Evolutionary conservation across 2,329 filamentous ascomycete species (phyloP).

Genomic region (Penicillium sp.): DNA sequence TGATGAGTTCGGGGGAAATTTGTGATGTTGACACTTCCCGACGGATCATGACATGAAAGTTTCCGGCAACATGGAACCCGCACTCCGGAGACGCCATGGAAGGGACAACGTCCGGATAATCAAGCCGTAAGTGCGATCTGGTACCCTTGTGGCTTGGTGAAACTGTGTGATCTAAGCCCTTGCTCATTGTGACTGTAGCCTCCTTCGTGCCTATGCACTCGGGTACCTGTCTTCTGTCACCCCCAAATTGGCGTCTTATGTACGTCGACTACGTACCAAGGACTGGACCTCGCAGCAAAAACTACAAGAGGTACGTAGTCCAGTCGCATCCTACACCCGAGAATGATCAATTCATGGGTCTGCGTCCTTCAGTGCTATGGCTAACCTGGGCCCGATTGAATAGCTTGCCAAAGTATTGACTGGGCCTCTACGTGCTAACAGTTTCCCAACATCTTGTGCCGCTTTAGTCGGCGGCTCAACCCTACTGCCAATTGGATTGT

Average conservation of each 20-base stretch:
- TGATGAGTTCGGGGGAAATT: conserved; percentile 9
- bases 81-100: conserved; percentile 23
- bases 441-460: conserved; percentile 57
- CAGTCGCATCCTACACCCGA: neutral
- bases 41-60: conserved; percentile 29
- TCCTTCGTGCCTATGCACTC: conserved; percentile 51
- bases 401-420: conserved; percentile 44
- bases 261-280: conserved; percentile 37
- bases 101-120: conserved; percentile 28
- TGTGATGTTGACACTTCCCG: conserved; percentile 21
- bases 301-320: conserved; percentile 36
- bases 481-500: conserved; percentile 40
- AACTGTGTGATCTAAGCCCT: conserved; percentile 7
- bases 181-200: conserved; percentile 26
- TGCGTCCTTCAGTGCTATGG: conserved; percentile 5
- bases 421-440: conserved; percentile 45
- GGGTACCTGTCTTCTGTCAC: conserved; percentile 52
- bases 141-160: conserved; percentile 8
- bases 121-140: conserved; percentile 35
- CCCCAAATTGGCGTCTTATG: conserved; percentile 47
- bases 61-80: conserved; percentile 30
- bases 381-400: conserved; percentile 20
- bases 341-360: conserved; percentile 8
- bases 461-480: conserved; percentile 55
- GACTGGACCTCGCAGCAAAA: conserved; percentile 36